Evolutionary conservation across 257 asterid species (phyloP).

Genomic region (Solanum chilense): DNA sequence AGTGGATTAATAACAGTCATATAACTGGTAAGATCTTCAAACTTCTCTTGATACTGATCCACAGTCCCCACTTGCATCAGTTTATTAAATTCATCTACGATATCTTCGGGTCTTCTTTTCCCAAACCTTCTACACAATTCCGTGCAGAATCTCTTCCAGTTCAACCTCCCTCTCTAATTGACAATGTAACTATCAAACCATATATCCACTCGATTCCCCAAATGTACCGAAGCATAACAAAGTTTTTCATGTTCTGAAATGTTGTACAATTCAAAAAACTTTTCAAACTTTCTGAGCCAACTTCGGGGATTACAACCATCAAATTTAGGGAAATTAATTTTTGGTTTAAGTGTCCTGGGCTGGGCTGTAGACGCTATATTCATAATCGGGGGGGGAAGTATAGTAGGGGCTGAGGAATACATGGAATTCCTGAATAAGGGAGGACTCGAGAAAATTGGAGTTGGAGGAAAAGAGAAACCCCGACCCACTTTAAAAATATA

Average conservation of each 20-base stretch:
- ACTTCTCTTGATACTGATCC: neutral
- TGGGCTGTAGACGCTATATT: no score
- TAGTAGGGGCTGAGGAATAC: neutral
- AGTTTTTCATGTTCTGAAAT: no score
- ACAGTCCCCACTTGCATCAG: neutral
- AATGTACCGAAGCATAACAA: neutral
- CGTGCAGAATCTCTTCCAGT: neutral
- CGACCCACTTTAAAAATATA: neutral
- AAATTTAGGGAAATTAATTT: neutral
- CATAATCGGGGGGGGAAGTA: neutral
- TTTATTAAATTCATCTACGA: neutral
- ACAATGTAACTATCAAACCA: neutral
- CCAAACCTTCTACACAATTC: neutral
- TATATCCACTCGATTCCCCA: neutral
- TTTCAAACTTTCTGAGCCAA: neutral
- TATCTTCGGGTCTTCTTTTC: neutral
- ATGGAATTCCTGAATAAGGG: neutral
- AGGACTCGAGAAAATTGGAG: neutral
- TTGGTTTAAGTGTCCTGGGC: no score
- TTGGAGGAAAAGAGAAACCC: neutral
- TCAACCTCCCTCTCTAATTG: neutral
- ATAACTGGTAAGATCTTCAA: neutral
- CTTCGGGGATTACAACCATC: neutral
- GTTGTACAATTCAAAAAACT: no score
- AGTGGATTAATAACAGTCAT: neutral